Percentiles rank a stretch among this genome's conserved stretches.
These are phyloP conservation scores for Davidsoniella virescens DNA, from an alignment of 2,329 filamentous ascomycete genomes.

Conservation along the genomic window DNA sequence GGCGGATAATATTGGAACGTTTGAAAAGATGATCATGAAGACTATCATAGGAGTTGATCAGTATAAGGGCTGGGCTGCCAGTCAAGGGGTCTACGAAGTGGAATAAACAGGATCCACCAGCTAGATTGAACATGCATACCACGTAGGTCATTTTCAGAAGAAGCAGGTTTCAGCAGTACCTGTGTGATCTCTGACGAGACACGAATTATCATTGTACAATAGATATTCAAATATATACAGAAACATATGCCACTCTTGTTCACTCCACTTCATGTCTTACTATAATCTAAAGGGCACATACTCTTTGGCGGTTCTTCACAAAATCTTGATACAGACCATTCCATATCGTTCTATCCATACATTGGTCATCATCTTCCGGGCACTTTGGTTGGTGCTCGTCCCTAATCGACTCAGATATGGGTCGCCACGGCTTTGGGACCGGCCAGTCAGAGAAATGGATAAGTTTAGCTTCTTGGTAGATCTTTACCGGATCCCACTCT, in stretches of 20 bases:
- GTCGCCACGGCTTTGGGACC: conserved; percentile 37
- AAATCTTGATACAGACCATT: conserved; percentile 34
- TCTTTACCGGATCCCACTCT: conserved; percentile 36
- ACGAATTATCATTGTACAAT: too few species aligned
- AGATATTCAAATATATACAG: too few species aligned
- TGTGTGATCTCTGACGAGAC: too few species aligned
- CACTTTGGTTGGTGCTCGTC: conserved; percentile 13
- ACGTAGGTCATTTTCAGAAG: too few species aligned
- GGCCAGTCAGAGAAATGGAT: conserved; percentile 23
- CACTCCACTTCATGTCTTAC: too few species aligned
- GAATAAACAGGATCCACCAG: not conserved
- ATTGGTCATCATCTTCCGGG: conserved; percentile 31
- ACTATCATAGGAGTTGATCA: conserved; percentile 4
- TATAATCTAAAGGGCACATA: too few species aligned
- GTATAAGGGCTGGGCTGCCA: conserved; percentile 3
- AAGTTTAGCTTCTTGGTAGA: conserved; percentile 43
- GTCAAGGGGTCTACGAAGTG: not conserved
- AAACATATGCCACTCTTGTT: too few species aligned
- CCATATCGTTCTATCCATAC: conserved; percentile 14
- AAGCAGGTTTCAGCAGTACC: too few species aligned
- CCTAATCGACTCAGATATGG: conserved; percentile 3
- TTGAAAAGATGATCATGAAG: conserved; percentile 9
- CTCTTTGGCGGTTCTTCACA: conserved; percentile 5
- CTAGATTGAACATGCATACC: too few species aligned
- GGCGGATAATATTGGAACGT: conserved; percentile 1